Conservation (phyloP, 2,329 filamentous ascomycete genomes). For the Pseudogymnoascus sp. region DNA sequence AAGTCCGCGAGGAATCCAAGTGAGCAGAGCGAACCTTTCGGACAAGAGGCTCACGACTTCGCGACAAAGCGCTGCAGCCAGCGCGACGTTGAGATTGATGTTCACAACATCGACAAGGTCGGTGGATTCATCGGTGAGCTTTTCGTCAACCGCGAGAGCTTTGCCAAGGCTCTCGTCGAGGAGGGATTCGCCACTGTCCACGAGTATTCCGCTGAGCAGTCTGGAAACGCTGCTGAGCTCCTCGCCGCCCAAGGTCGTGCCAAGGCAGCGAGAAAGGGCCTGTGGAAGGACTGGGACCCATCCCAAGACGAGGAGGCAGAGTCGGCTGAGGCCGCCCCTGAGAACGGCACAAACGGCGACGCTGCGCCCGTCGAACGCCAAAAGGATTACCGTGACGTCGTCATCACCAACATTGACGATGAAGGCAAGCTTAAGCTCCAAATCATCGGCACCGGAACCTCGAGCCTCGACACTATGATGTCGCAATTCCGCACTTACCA, state of each 20-base stretch:
- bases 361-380: constrained; percentile 48
- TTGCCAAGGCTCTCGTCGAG: constrained; percentile 86
- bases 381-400: constrained; percentile 87
- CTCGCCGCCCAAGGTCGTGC: constrained; percentile 80
- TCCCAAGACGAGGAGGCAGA: constrained; percentile 62
- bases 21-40: constrained; percentile 85
- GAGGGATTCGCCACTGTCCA: constrained; percentile 91
- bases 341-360: constrained; percentile 45
- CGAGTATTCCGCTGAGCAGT: constrained; percentile 91
- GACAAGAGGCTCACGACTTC: constrained; percentile 87
- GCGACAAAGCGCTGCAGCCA: constrained; percentile 84
- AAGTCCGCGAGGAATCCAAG: constrained; percentile 69
- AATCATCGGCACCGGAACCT: constrained; percentile 77
- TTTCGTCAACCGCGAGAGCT: constrained; percentile 90
- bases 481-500: constrained; percentile 87
- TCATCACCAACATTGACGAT: constrained; percentile 82
- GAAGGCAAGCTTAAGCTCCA: constrained; percentile 83
- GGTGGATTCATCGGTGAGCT: constrained; percentile 95
- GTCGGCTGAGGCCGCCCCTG: constrained; percentile 35
- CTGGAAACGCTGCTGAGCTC: constrained; percentile 79
- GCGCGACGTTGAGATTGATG: constrained; percentile 90
- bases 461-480: constrained; percentile 81
- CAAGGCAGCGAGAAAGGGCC: constrained; percentile 76
- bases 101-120: constrained; percentile 90
- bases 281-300: constrained; percentile 94